Base-by-base conservation (phyloP, 768 basidiomycete species). In the Tylopilus sp. region DNA sequence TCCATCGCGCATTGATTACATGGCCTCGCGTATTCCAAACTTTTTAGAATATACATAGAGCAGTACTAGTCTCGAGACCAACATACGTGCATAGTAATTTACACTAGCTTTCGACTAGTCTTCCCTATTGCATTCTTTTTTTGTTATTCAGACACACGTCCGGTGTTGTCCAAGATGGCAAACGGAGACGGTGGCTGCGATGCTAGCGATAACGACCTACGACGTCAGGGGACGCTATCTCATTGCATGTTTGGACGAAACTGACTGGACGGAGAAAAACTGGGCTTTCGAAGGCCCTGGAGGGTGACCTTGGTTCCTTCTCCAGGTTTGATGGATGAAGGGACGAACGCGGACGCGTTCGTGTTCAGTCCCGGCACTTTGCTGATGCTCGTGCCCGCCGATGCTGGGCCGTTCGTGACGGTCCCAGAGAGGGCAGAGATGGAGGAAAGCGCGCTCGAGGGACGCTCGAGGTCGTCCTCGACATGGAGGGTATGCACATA, bases 401-500 rank as follows among this genome's bases (percentile, higher is more conserved):
- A 25, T 14, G 25, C 6, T 3, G 49, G 2, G 34, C 38, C 45
- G 24, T 48, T 53, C 11, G 45, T 31, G 13, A 19, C 42, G 19
- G 29, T 12, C 41, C 22, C 43, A 1, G 63, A 31, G 49, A 55
- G 7, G 29, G 54, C 11, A 1, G 65, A 51, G 42, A 51, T 3
- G 10, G 52, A 30, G 11, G 19, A 21, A 25, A 3, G 36, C 11
- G 56, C 49, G 21, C 28, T 58, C 12, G 53, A 50, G 5, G 58
- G 43, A 22, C 57, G 67, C 11, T 71, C 55, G 36, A 26, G 36
- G 52, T 59, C 64, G 26, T 67, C 69, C 22, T 71, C 69, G 25
- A 71, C 53, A 45, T 71, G 63, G 29, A 71, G 45, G 6, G 63
- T 65, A 36, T 69, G 70, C 13, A 69, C 50, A 24, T 69, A 68